These are phyloP conservation scores for Suillus brevipes DNA, from an alignment of 768 basidiomycete genomes.

Conservation along the genomic window DNA sequence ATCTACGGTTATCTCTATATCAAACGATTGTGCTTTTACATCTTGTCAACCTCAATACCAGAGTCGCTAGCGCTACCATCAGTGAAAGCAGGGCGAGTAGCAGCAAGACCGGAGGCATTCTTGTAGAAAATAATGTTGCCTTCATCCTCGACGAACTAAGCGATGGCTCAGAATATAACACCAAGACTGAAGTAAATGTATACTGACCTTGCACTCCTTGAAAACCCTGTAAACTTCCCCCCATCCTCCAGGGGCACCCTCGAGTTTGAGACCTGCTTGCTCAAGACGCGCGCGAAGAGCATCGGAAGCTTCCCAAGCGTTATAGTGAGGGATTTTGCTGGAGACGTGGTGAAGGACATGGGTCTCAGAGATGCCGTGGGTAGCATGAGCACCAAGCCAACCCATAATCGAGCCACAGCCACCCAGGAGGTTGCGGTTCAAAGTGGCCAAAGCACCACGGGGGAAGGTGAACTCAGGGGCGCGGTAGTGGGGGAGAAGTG, in stretches of 20 bases:
- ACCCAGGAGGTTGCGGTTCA: slow-evolving; percentile 81
- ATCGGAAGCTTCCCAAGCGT: slow-evolving; percentile 90
- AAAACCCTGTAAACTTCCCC: slow-evolving; percentile 76
- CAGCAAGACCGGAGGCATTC: slow-evolving; percentile 78
- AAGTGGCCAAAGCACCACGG: slow-evolving; percentile 88
- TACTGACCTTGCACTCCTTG: slow-evolving; percentile 68
- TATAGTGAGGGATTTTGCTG: slow-evolving; percentile 96
- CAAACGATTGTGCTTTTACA: slow-evolving; percentile 21
- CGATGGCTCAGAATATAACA: slow-evolving; percentile 1
- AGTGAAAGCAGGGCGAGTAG: slow-evolving; percentile 63
- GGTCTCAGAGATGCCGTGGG: slow-evolving; percentile 93
- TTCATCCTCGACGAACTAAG: slow-evolving; percentile 88
- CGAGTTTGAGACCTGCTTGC: slow-evolving; percentile 56
- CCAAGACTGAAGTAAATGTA: neutral
- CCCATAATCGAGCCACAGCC: slow-evolving; percentile 78
- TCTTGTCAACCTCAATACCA: slow-evolving; percentile 56
- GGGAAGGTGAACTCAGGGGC: slow-evolving; percentile 87
- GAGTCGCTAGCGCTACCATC: slow-evolving; percentile 64
- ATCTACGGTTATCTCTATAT: neutral
- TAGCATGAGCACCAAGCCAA: slow-evolving; percentile 82
- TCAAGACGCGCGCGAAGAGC: slow-evolving; percentile 77
- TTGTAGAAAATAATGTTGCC: slow-evolving; percentile 91
- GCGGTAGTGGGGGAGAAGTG: slow-evolving; percentile 91
- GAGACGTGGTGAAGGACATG: slow-evolving; percentile 91
- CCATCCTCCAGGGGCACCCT: slow-evolving; percentile 80